These are phyloP conservation scores for Cucumis cinereus DNA, from an alignment of 306 rosid genomes.

Conservation along the genomic window DNA sequence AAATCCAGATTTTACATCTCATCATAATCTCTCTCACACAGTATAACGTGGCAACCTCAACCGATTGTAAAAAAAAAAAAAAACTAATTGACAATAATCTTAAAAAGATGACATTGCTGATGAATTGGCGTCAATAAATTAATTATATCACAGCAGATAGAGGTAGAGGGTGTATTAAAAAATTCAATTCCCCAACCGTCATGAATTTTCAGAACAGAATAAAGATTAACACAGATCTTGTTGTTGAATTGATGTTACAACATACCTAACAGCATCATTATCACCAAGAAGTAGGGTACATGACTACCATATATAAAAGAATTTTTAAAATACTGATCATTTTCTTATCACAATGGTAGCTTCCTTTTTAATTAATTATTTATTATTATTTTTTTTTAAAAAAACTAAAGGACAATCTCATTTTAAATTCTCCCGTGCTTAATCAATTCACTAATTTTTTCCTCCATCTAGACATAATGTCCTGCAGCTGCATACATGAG, in stretches of 20 bases:
- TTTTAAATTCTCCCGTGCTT: background rate
- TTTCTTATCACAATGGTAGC: background rate
- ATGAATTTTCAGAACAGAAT: background rate
- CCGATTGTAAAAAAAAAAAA: background rate
- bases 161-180: background rate
- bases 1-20: slow-evolving; percentile 7
- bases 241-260: background rate
- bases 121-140: background rate
- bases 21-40: background rate
- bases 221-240: background rate
- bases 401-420: background rate
- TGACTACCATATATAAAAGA: background rate
- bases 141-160: background rate
- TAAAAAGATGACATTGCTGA: background rate
- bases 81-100: too few relatives aligned
- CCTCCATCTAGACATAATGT: background rate
- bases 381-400: too few relatives aligned
- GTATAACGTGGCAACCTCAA: background rate
- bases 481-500: background rate
- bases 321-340: background rate
- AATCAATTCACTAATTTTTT: background rate
- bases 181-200: background rate
- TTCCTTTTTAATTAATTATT: background rate
- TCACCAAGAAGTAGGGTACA: background rate
- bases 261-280: background rate